These are phyloP conservation scores for Pseudonitzschia delicatissima DNA, from an alignment of 108 stramenopile genomes.

Conservation along the genomic window DNA sequence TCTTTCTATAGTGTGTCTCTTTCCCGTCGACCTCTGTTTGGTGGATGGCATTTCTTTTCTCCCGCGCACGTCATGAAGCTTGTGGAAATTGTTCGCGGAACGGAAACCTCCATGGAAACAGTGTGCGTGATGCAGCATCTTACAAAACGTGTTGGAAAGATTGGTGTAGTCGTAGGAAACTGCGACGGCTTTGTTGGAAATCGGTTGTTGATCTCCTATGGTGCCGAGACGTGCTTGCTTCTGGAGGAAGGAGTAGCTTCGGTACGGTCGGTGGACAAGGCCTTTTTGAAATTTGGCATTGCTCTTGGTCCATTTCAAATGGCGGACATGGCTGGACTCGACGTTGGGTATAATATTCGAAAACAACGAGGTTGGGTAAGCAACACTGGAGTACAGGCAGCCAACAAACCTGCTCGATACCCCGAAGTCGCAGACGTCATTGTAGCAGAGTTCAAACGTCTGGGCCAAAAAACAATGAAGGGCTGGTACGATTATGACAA, in stretches of 20 bases:
- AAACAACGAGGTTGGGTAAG: constrained; percentile 65
- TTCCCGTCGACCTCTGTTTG: constrained; percentile 62
- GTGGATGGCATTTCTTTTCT: constrained; percentile 97
- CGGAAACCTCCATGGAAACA: constrained; percentile 58
- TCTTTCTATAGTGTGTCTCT: constrained; percentile 40
- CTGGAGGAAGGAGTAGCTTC: constrained; percentile 60
- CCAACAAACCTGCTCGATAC: constrained; percentile 65
- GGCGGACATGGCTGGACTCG: constrained; percentile 94
- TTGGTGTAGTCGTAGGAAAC: constrained; percentile 94
- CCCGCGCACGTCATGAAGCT: constrained; percentile 95
- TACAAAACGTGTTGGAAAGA: constrained; percentile 88
- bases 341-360: constrained; percentile 87
- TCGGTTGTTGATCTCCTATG: constrained; percentile 89
- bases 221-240: constrained; percentile 62
- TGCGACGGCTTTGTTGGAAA: constrained; percentile 98
- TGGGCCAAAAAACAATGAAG: constrained; percentile 81
- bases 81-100: constrained; percentile 89
- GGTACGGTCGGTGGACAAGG: constrained; percentile 70
- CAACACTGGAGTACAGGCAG: constrained; percentile 26
- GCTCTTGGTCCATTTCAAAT: constrained; percentile 85
- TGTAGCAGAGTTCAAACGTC: constrained; percentile 71
- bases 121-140: constrained; percentile 69
- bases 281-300: constrained; percentile 77
- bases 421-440: constrained; percentile 90
- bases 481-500: constrained; percentile 90